phyloP scores from a whole-genome alignment of 805 yeast species.

The Pichia kluyveri region DNA sequence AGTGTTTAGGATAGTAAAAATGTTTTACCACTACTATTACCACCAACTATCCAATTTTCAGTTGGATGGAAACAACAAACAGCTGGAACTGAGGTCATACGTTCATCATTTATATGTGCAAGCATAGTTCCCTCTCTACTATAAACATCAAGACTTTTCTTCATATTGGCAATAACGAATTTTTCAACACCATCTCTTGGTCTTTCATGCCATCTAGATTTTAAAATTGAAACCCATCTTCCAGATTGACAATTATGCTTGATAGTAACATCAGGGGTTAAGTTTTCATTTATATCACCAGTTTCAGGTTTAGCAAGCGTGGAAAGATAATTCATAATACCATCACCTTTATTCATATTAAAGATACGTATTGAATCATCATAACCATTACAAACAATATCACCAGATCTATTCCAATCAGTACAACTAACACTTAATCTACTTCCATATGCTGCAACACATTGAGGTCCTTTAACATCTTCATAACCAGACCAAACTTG shows the following conservation, averaged over 20 bases:
- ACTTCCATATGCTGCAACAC: constrained; percentile 56
- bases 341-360: constrained; percentile 32
- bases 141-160: constrained; percentile 75
- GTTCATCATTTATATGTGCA: constrained; percentile 53
- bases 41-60: constrained; percentile 87
- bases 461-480: constrained; percentile 36
- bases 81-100: constrained; percentile 88
- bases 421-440: constrained; percentile 77
- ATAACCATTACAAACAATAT: constrained; percentile 86
- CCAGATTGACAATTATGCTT: constrained; percentile 95
- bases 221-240: constrained; percentile 89
- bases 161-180: constrained; percentile 92
- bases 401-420: constrained; percentile 65
- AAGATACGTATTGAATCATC: constrained; percentile 78
- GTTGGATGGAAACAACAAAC: constrained; percentile 77
- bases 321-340: constrained; percentile 15
- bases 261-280: constrained; percentile 55
- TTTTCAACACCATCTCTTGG: constrained; percentile 70
- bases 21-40: constrained; percentile 87
- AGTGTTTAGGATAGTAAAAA: constrained; percentile 30
- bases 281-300: constrained; percentile 27
- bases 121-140: constrained; percentile 67
- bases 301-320: constrained; percentile 14
- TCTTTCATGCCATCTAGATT: constrained; percentile 74
- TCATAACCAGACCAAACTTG: constrained; percentile 55